Base-by-base conservation (phyloP, 176 grass and related monocot species). In the Lolium multiflorum region DNA sequence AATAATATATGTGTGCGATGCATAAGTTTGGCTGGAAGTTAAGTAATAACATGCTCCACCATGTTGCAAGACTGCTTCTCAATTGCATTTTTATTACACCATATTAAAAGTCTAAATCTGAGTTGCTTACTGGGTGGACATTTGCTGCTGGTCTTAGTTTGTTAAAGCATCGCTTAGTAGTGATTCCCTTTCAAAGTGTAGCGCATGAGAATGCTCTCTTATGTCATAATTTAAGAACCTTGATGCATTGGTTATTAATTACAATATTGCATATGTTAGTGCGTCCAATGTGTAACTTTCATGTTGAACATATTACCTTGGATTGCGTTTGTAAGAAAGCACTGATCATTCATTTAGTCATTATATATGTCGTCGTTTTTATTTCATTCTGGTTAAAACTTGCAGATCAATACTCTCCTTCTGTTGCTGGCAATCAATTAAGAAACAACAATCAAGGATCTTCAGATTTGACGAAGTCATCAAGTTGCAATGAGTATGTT, bases 401-500 rank as follows among this genome's bases (percentile, higher is more conserved):
- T 94, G 83, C 89, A 99, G 92, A 91, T 88, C 79, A 68, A 73
- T 80, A 94, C 71, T 43, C 90, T 22, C 35, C 67, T 55, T 22
- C 35, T 87, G 47, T 74, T 83, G 55, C 79, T 44, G 48, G 77
- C 56, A 79, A 87, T 54, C 84, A 90, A 71, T 78, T 80, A 83
- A 91, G 76, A 80, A 80, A 87, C n/a, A 82, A 13, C 22, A 67
- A 74, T 84, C 74, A 84, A 64, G 71, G 44, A 12, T 71, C 89
- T 92, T 77, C 86, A 26, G 76, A 83, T 87, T 87, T 82, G 54
- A 87, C 39, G 60, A 90, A 79, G 79, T 63, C 78, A 51, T 91
- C 80, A 49, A 78, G 74, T 88, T 88, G 75, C 66, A 91, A 91
- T 74, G 88, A 89, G 97, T 99, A 96, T 90, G 93, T 62, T 87